Conservation (phyloP, 768 basidiomycete species). For the Tulasnella sp. region DNA sequence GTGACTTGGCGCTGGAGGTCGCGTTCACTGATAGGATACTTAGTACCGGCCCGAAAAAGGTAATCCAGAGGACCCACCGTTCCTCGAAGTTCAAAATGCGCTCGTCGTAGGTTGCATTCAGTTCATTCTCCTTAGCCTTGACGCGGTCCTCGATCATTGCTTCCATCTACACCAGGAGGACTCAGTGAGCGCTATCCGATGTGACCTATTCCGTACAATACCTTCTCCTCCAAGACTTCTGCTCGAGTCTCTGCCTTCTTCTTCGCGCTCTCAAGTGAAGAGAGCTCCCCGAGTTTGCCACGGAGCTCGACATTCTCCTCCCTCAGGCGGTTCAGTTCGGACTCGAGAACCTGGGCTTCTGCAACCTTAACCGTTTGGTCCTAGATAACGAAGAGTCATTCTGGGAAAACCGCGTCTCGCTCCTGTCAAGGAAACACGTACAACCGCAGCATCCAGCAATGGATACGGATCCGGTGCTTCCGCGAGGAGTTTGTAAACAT, state of each 20-base stretch:
- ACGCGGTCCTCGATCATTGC: slow-evolving; percentile 85
- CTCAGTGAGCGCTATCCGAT: background rate
- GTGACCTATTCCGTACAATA: slow-evolving; percentile 26
- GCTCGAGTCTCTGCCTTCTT: slow-evolving; percentile 66
- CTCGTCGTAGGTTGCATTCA: slow-evolving; percentile 96
- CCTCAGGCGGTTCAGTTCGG: slow-evolving; percentile 60
- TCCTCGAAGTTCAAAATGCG: slow-evolving; percentile 65
- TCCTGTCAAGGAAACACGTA: slow-evolving; percentile 32
- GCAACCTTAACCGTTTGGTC: slow-evolving; percentile 89
- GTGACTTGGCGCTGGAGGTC: slow-evolving; percentile 87
- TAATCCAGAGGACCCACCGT: background rate
- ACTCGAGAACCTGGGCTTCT: slow-evolving; percentile 69
- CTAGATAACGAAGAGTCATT: slow-evolving; percentile 34
- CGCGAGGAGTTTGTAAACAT: slow-evolving; percentile 90
- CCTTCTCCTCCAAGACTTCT: slow-evolving; percentile 79
- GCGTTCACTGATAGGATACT: slow-evolving; percentile 58
- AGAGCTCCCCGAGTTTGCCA: slow-evolving; percentile 56
- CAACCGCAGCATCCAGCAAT: slow-evolving; percentile 87
- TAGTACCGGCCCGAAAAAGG: background rate
- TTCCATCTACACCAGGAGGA: slow-evolving; percentile 63
- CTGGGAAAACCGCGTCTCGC: background rate
- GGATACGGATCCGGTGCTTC: slow-evolving; percentile 98
- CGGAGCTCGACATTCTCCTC: slow-evolving; percentile 80
- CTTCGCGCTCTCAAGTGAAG: slow-evolving; percentile 57
- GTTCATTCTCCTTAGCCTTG: slow-evolving; percentile 86